Evolutionary conservation across 352 stramenopile genomes (phyloP).

Genomic region (Pythium vanterpoolii): DNA sequence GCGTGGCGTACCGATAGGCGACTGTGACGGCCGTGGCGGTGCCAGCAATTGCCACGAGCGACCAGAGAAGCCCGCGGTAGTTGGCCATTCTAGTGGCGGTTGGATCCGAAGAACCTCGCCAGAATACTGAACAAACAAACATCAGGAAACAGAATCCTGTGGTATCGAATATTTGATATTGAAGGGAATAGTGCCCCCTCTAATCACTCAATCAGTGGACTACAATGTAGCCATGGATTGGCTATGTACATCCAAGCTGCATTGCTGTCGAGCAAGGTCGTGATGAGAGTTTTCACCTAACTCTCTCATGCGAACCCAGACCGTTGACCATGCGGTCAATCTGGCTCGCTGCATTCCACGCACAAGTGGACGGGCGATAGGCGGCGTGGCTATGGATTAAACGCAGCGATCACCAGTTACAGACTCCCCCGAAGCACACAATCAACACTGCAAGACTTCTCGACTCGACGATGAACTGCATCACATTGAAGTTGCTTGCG

Average conservation of each 20-base stretch:
- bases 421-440: not conserved
- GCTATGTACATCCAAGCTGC: too few relatives aligned
- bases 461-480: not conserved
- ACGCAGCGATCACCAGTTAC: not conserved
- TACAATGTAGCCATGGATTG: conserved; percentile 6
- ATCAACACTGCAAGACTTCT: too few relatives aligned
- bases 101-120: conserved; percentile 9
- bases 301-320: too few relatives aligned
- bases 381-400: too few relatives aligned
- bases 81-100: conserved; percentile 31
- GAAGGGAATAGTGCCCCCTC: not conserved
- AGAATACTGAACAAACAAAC: not conserved
- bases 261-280: too few relatives aligned
- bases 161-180: conserved; percentile 2
- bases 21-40: conserved; percentile 55
- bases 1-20: conserved; percentile 63
- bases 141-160: not conserved
- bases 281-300: too few relatives aligned
- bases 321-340: too few relatives aligned
- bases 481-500: not conserved
- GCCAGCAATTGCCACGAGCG: conserved; percentile 60
- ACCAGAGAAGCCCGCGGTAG: conserved; percentile 59
- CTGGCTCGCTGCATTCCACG: too few relatives aligned
- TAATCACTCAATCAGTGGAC: not conserved
- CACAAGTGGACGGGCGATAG: too few relatives aligned